Evolutionary conservation across 2,329 filamentous ascomycete genomes (phyloP), one percentile per base, ranked within the genome.

Genomic region (Colletotrichum cordylinicola): DNA sequence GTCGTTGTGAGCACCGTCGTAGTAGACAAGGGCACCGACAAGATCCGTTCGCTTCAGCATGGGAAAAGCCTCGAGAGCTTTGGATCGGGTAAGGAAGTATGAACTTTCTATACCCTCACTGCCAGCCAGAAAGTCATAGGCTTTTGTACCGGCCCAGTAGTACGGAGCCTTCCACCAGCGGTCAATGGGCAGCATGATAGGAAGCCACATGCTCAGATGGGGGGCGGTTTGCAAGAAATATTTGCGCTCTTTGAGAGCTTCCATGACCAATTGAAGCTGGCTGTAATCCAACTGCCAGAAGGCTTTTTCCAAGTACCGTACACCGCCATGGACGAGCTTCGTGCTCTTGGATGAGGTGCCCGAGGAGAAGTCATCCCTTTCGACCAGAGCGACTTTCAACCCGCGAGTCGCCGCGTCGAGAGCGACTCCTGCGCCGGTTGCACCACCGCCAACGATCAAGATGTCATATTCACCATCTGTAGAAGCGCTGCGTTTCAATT

Each of bases 1-100:
- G 84, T 98, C 95, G 82, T 98, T 98, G 86, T 98, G 95, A 35
- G 94, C 95, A 80, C 95, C 95, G 86, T 98, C 95, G 83, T 98
- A 98, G 88, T 98, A 98, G 29, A 98, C 95, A 81, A 98, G 87
- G 74, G 95, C 95, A 76, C 95, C 95, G 60, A 96, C 91, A 16
- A 98, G 87, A 78, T 94, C 92, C 56, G 94, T 93, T 82, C 92
- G 93, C 86, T 95, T 96, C 78, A 98, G 85, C 95, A 98, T 97
- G 9, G 95, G 95, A 82, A 98, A 98, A 4, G 94, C 94, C 83
- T 96, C 95, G 77, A 98, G 88, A 10, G 95, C 95, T 85, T 96
- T 96, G 83, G 94, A 96, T 84, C 93, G 93, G 29, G 95, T 96
- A 81, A 98, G 86, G 83, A 98, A 98, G 86, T 98, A 98, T 8